Evolutionary conservation across 2,329 filamentous ascomycete genomes (phyloP), one percentile per base, ranked within the genome.

Genomic region (Fusarium continuum): DNA sequence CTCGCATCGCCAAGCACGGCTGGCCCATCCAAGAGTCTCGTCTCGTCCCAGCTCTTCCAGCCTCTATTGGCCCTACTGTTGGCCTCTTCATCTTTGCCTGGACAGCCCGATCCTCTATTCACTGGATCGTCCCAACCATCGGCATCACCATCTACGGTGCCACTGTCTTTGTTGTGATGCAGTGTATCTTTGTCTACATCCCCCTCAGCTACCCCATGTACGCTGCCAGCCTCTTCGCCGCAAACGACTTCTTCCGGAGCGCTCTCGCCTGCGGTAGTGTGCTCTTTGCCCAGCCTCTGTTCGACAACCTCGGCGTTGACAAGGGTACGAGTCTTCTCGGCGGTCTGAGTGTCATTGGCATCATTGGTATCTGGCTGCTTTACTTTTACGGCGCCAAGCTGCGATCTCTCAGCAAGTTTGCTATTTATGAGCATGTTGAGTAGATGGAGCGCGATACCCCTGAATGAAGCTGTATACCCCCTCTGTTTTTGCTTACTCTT

Each of bases 71-170:
- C 2, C 81, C 85, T 0, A 82, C 84, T 1, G 78, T 85, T 20
- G 85, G 85, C n/a, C 77, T 88, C 11, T 88, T 88, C 77, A 70
- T 88, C 53, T 87, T 85, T 66, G 84, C 81, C 26, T 87, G 84
- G 85, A 86, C 85, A 0, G 78, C 82, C 16, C 76, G 77, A n/a
- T 73, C 77, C 0, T 74, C 74, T 4, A 77, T 85, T 43, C 83
- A 82, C 58, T 87, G 84, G 79, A 82, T 83, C 51, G 83, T 79
- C 3, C 82, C 82, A 5, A 84, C 82, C 8, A 80, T 86, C n/a
- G 85, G 84, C 58, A 85, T 87, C 70, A 80, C 77, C 32, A 75
- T 87, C 47, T 86, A 85, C 72, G 80, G 78, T 31, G 79, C 77
- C 10, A 76, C 75, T 4, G 81, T 81, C 26, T 86, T 86, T 67